Evolutionary conservation across 768 basidiomycete genomes (phyloP).

Genomic region (Tulasnella calospora): DNA sequence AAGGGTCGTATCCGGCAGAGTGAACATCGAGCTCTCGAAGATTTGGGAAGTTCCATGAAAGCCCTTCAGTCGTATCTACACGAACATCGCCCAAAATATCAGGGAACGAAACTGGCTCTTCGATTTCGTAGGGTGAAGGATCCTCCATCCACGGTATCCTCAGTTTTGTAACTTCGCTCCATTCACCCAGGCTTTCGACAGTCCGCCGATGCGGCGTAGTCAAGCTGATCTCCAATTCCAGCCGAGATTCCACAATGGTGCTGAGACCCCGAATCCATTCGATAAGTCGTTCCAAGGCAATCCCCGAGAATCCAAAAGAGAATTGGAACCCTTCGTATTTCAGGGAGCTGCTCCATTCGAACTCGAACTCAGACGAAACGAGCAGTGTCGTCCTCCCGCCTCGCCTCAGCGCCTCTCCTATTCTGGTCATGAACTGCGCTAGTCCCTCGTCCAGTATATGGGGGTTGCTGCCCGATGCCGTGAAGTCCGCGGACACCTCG

Average conservation of each 20-base stretch:
- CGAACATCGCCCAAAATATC: background rate
- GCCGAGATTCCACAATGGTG: background rate
- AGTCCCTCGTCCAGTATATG: background rate
- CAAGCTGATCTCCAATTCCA: background rate
- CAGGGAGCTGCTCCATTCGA: background rate
- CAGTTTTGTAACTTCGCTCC: too few relatives aligned
- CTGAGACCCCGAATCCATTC: background rate
- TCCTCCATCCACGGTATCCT: too few relatives aligned
- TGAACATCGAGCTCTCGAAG: background rate
- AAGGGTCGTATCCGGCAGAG: background rate
- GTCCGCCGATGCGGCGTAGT: too few relatives aligned
- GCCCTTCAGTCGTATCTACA: background rate
- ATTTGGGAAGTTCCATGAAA: background rate
- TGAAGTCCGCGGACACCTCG: background rate
- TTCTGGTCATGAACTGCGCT: background rate
- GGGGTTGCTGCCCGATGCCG: background rate
- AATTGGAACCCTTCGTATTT: background rate
- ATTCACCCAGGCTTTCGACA: too few relatives aligned
- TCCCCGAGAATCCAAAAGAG: background rate
- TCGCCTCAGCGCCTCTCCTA: background rate
- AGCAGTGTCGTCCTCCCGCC: background rate
- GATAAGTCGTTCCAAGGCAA: background rate
- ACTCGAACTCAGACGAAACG: too few relatives aligned
- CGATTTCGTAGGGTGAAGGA: too few relatives aligned
- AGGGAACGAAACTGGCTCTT: too few relatives aligned